These are phyloP conservation scores for Nicotiana obtusifolia DNA, from an alignment of 257 asterid genomes.

Conservation along the genomic window DNA sequence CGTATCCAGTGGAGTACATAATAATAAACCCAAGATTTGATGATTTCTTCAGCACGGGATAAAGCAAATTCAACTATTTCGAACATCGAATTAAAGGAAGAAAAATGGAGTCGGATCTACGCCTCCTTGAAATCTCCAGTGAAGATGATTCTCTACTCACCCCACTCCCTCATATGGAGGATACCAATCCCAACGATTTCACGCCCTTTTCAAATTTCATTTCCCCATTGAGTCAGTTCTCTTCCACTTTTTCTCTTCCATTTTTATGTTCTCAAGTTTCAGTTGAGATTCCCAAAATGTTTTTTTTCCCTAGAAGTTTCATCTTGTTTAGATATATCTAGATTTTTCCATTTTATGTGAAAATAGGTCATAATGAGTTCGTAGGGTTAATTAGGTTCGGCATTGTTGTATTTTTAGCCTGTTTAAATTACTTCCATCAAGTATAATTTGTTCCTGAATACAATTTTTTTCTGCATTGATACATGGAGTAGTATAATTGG, in stretches of 20 bases:
- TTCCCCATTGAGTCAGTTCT: constrained; percentile 3
- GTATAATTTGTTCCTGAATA: no score
- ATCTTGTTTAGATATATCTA: neutral
- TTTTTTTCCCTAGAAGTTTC: neutral
- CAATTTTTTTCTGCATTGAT: no score
- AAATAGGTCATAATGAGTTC: neutral
- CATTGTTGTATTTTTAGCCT: neutral
- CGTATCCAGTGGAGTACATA: neutral
- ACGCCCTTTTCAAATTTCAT: neutral
- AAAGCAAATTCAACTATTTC: neutral
- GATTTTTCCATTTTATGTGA: neutral
- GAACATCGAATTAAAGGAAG: neutral
- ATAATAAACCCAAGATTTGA: neutral
- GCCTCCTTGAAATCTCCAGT: constrained; percentile 8
- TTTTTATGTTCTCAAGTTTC: neutral
- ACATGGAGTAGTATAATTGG: neutral
- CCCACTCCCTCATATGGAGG: constrained; percentile 4
- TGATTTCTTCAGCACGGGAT: neutral
- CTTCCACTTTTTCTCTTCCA: neutral
- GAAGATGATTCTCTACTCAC: constrained; percentile 16
- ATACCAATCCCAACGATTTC: neutral
- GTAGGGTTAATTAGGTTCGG: neutral
- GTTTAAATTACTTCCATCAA: neutral
- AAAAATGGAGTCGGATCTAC: constrained; percentile 5
- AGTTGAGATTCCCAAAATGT: neutral